These are phyloP conservation scores for Pholiota conissans DNA, from an alignment of 768 basidiomycete genomes.

Conservation along the genomic window DNA sequence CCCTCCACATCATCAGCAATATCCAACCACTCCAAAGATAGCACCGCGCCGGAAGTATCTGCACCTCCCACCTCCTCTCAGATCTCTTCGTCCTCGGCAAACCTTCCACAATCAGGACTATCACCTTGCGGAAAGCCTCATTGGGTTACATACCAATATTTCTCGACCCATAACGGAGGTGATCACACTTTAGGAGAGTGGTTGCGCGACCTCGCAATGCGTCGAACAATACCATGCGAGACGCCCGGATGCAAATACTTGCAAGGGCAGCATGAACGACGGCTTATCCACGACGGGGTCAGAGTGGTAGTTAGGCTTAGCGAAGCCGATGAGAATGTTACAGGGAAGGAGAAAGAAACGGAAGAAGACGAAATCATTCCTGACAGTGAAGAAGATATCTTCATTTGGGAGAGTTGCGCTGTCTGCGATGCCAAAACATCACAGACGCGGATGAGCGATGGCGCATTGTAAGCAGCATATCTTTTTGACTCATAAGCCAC, in stretches of 20 bases:
- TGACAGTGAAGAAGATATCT: conserved; percentile 24
- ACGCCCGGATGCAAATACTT: conserved; percentile 32
- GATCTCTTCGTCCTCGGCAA: conserved; percentile 10
- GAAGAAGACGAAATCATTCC: too few relatives aligned
- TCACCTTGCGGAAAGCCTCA: conserved; percentile 44
- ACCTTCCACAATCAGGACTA: conserved; percentile 16
- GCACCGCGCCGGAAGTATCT: not conserved
- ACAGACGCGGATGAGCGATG: conserved; percentile 41
- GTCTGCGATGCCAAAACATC: conserved; percentile 41
- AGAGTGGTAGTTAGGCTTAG: conserved; percentile 28
- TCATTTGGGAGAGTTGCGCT: conserved; percentile 41
- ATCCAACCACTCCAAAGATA: conserved; percentile 4
- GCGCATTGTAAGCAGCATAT: conserved; percentile 46
- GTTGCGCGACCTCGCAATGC: conserved; percentile 31
- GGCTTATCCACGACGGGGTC: conserved; percentile 40
- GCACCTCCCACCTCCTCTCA: conserved; percentile 8
- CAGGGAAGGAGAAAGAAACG: conserved; percentile 7
- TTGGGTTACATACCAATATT: conserved; percentile 55
- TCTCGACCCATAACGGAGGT: conserved; percentile 27
- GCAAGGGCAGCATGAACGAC: conserved; percentile 43
- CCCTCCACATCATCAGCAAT: conserved; percentile 4
- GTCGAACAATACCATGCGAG: conserved; percentile 35
- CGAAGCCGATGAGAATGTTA: conserved; percentile 9
- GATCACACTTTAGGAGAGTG: conserved; percentile 45
- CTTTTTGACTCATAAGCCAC: not conserved